These are phyloP conservation scores for Plasmodium cynomolgi DNA, from an alignment of 169 alveolate genomes.

Conservation along the genomic window DNA sequence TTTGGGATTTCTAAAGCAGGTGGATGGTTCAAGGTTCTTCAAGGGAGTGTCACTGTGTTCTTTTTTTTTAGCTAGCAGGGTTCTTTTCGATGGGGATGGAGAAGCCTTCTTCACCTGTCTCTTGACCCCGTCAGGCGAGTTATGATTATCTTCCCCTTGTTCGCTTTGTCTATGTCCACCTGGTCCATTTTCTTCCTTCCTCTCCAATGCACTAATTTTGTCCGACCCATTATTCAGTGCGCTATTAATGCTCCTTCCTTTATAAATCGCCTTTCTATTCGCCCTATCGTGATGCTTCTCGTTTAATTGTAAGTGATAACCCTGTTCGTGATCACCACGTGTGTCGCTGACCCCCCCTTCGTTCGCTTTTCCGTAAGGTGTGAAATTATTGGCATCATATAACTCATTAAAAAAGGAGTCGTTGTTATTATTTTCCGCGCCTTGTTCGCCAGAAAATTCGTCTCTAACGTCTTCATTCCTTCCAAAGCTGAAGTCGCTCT, in stretches of 20 bases:
- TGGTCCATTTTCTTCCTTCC: not conserved
- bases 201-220: not conserved
- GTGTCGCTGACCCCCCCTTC: constrained; percentile 15
- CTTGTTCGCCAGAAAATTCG: constrained; percentile 3
- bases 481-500: constrained; percentile 74
- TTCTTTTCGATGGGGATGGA: constrained; percentile 16
- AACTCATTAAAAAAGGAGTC: constrained; percentile 48
- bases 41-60: not conserved
- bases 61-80: constrained; percentile 40
- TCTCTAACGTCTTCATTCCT: constrained; percentile 28
- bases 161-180: not conserved
- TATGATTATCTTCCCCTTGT: not conserved
- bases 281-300: not conserved
- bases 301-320: not conserved
- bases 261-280: not conserved
- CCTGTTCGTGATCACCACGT: constrained; percentile 1
- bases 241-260: not conserved
- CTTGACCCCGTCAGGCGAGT: not conserved
- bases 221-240: not conserved
- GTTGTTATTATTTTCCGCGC: constrained; percentile 34
- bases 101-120: not conserved
- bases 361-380: constrained; percentile 3
- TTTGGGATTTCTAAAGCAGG: constrained; percentile 53
- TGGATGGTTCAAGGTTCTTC: constrained; percentile 68
- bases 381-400: constrained; percentile 19